Evolutionary conservation across 257 asterid species (phyloP).

Genomic region (Solanum habrochaites): DNA sequence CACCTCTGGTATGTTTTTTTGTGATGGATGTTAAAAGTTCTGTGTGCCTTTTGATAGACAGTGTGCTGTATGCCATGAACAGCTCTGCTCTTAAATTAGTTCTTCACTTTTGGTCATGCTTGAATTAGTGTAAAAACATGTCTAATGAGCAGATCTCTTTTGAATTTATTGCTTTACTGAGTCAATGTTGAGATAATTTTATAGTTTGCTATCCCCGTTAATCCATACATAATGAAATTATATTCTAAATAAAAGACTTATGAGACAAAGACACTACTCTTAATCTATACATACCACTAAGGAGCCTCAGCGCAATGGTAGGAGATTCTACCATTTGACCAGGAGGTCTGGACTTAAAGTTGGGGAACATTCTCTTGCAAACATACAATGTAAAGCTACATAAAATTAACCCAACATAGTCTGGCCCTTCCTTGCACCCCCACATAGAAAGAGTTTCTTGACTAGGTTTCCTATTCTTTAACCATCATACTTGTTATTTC

Average conservation of each 20-base stretch:
- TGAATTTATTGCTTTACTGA: background rate
- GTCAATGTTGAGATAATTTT: background rate
- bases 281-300: background rate
- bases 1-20: constrained; percentile 56
- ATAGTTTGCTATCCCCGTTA: background rate
- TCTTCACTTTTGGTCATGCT: background rate
- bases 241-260: background rate
- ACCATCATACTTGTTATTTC: background rate
- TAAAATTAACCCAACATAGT: background rate
- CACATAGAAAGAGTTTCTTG: background rate
- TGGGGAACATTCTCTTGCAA: background rate
- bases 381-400: background rate
- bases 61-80: background rate
- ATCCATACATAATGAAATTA: background rate
- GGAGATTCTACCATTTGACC: background rate
- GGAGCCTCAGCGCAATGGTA: background rate
- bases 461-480: background rate
- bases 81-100: background rate
- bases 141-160: background rate
- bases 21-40: background rate
- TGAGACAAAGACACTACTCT: background rate
- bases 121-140: background rate
- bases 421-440: background rate
- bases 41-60: background rate
- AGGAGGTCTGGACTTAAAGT: background rate